Evolutionary conservation across 176 grass and related monocot species (phyloP).

Genomic region (Oryza rufipogon): DNA sequence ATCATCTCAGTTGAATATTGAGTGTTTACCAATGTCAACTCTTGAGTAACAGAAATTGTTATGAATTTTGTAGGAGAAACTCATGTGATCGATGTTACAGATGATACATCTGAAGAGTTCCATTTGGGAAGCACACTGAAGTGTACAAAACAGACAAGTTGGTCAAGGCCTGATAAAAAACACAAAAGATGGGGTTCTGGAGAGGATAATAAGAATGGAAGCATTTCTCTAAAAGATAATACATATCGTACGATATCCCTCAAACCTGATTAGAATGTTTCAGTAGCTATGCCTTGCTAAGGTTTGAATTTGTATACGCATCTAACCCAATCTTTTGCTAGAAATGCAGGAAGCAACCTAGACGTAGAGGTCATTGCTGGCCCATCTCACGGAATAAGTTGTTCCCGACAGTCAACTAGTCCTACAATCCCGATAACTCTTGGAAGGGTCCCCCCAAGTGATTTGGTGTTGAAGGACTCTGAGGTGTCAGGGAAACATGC

Average conservation of each 20-base stretch:
- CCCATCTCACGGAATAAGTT: constrained; percentile 61
- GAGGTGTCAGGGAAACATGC: constrained; percentile 92
- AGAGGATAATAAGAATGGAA: constrained; percentile 35
- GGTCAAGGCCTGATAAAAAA: constrained; percentile 44
- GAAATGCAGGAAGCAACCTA: constrained; percentile 67
- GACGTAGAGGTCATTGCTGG: constrained; percentile 76
- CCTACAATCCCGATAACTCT: constrained; percentile 55
- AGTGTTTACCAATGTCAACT: not conserved
- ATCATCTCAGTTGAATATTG: not conserved
- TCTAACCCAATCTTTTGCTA: constrained; percentile 55
- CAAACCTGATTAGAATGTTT: constrained; percentile 30
- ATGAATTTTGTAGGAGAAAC: constrained; percentile 64
- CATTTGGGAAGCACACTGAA: constrained; percentile 63
- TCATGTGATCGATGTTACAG: constrained; percentile 65
- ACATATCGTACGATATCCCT: constrained; percentile 55
- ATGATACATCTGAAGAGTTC: constrained; percentile 55
- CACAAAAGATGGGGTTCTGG: constrained; percentile 41
- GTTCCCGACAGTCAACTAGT: constrained; percentile 56
- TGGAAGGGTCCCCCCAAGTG: constrained; percentile 73
- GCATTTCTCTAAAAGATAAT: constrained; percentile 52
- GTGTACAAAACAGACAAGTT: constrained; percentile 40
- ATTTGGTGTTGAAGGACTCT: constrained; percentile 72
- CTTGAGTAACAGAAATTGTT: constrained; percentile 27
- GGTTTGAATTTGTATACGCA: constrained; percentile 43
- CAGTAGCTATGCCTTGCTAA: constrained; percentile 12